These are phyloP conservation scores for Talaromyces sp. DNA, from an alignment of 2,329 filamentous ascomycete genomes.

Conservation along the genomic window DNA sequence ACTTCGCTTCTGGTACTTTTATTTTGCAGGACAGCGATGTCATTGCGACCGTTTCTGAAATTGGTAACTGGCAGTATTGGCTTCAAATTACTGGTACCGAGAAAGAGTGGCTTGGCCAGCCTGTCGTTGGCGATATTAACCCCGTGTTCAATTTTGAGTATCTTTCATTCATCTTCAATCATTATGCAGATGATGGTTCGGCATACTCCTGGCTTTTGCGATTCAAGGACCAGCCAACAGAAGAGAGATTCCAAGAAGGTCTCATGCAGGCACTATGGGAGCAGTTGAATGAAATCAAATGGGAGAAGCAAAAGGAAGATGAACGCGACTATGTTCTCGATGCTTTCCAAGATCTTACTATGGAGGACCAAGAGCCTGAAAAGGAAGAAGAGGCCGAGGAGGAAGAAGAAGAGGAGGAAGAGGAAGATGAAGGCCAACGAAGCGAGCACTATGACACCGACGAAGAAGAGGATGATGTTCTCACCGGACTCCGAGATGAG, in stretches of 20 bases:
- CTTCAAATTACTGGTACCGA: slow-evolving; percentile 76
- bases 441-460: slow-evolving; percentile 74
- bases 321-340: slow-evolving; percentile 94
- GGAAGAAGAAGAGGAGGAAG: slow-evolving; percentile 62
- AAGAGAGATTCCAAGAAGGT: slow-evolving; percentile 88
- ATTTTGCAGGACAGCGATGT: slow-evolving; percentile 73
- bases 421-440: slow-evolving; percentile 62
- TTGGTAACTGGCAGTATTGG: slow-evolving; percentile 94
- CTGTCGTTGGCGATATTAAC: slow-evolving; percentile 86
- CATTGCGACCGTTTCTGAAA: slow-evolving; percentile 76
- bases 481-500: slow-evolving; percentile 67
- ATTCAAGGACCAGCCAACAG: slow-evolving; percentile 77
- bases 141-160: slow-evolving; percentile 99
- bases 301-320: slow-evolving; percentile 86
- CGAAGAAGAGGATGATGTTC: slow-evolving; percentile 76
- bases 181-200: slow-evolving; percentile 82
- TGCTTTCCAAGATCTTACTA: slow-evolving; percentile 88
- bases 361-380: slow-evolving; percentile 71
- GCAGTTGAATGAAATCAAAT: slow-evolving; percentile 89
- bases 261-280: slow-evolving; percentile 97
- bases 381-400: slow-evolving; percentile 57
- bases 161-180: slow-evolving; percentile 98
- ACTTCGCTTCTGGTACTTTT: slow-evolving; percentile 84
- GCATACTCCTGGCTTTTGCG: slow-evolving; percentile 94
- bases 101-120: slow-evolving; percentile 81